phyloP scores from a whole-genome alignment of 176 grass and related monocot genomes.

The Avena eriantha region DNA sequence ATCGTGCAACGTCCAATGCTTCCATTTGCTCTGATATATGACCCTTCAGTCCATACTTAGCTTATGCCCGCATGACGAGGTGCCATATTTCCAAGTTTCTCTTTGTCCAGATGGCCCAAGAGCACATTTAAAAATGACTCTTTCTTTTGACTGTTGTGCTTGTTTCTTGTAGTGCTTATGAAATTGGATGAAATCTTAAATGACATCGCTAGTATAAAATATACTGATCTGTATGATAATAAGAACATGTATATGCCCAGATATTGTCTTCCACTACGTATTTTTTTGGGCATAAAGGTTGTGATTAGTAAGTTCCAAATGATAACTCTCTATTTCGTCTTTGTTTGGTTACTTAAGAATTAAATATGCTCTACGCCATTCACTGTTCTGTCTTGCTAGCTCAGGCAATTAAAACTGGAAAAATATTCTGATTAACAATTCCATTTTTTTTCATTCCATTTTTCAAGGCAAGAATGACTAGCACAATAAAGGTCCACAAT shows the following conservation, averaged over 20 bases:
- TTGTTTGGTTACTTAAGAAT: not conserved
- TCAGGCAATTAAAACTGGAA: slow-evolving; percentile 1
- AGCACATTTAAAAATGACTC: not conserved
- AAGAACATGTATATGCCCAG: not conserved
- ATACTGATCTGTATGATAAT: not conserved
- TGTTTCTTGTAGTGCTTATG: not conserved
- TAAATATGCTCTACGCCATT: not conserved
- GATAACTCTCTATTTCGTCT: not conserved
- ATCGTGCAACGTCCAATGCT: not conserved
- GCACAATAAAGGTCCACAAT: slow-evolving; percentile 77
- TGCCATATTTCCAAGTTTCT: not conserved
- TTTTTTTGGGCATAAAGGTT: not conserved
- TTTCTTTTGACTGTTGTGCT: not conserved
- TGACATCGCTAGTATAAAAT: not conserved
- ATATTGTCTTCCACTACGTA: not conserved
- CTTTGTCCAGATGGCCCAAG: not conserved
- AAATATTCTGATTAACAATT: not conserved
- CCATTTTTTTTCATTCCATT: not conserved
- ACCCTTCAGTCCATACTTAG: not conserved
- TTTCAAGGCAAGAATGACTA: slow-evolving; percentile 52
- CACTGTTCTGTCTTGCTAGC: not conserved
- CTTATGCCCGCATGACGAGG: not conserved
- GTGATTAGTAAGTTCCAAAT: not conserved
- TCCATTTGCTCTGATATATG: not conserved
- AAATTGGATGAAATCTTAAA: not conserved